These are phyloP conservation scores for Calonectria naviculata DNA, from an alignment of 2,329 filamentous ascomycete genomes.

Conservation along the genomic window DNA sequence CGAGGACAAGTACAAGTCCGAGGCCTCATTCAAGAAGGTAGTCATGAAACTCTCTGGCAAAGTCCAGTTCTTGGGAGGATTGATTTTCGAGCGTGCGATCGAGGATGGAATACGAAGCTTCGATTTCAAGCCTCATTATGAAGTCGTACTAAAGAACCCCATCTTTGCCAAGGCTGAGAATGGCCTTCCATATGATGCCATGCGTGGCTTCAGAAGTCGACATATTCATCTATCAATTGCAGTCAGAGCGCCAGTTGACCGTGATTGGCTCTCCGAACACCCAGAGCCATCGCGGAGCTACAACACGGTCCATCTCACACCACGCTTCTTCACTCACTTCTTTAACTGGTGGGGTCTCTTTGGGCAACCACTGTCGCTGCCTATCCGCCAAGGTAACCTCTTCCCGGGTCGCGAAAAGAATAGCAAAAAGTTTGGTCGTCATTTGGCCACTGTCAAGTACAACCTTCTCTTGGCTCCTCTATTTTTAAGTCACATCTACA, in stretches of 20 bases:
- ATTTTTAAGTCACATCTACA: slow-evolving; percentile 97
- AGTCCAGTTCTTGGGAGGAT: slow-evolving; percentile 89
- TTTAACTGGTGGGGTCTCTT: slow-evolving; percentile 99
- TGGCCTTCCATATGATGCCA: slow-evolving; percentile 83
- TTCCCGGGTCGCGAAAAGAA: slow-evolving; percentile 96
- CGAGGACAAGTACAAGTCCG: slow-evolving; percentile 74
- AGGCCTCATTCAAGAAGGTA: slow-evolving; percentile 96
- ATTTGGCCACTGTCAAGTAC: slow-evolving; percentile 99
- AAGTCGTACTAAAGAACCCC: slow-evolving; percentile 87
- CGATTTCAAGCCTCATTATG: slow-evolving; percentile 91
- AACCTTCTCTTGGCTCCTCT: slow-evolving; percentile 91
- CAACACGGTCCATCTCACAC: slow-evolving; percentile 94
- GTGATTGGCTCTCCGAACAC: slow-evolving; percentile 85
- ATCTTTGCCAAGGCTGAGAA: slow-evolving; percentile 73
- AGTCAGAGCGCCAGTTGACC: slow-evolving; percentile 85
- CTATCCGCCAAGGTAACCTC: slow-evolving; percentile 89
- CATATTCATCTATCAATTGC: slow-evolving; percentile 97
- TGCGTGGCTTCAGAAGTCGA: slow-evolving; percentile 93
- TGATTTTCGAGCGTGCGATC: slow-evolving; percentile 91
- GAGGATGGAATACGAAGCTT: slow-evolving; percentile 81
- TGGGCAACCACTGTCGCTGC: slow-evolving; percentile 92
- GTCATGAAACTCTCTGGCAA: slow-evolving; percentile 98
- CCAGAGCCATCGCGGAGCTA: slow-evolving; percentile 87
- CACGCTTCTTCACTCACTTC: slow-evolving; percentile 98
- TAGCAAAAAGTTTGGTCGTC: slow-evolving; percentile 97